Percentiles rank a stretch among this genome's conserved stretches.
phyloP scores from a whole-genome alignment of 768 basidiomycete genomes.

The Pleurotus ostreatus region DNA sequence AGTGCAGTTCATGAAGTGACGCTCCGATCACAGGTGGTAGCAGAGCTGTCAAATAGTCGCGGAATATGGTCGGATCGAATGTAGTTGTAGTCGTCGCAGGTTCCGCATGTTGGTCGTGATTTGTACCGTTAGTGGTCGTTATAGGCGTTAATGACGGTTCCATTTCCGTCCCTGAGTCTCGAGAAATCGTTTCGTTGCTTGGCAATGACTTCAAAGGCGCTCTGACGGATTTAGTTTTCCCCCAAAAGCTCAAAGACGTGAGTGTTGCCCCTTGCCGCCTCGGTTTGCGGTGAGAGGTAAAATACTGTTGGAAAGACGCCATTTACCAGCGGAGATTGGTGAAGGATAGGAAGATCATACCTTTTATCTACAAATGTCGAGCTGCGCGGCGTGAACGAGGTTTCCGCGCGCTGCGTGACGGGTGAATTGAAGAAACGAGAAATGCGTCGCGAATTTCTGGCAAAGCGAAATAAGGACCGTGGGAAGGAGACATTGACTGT shows the following conservation, averaged over 20 bases:
- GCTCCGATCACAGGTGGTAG: conserved; percentile 85
- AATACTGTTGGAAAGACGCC: conserved; percentile 24
- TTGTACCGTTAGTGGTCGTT: conserved; percentile 24
- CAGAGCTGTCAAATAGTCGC: conserved; percentile 63
- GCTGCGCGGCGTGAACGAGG: conserved; percentile 15
- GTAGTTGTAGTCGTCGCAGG: conserved; percentile 19
- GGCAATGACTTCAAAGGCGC: conserved; percentile 15
- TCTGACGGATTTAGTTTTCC: conserved; percentile 16
- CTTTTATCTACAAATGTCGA: conserved; percentile 6
- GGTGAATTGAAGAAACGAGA: background rate
- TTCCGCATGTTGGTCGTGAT: conserved; percentile 19
- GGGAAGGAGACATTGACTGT: background rate
- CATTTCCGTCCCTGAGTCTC: conserved; percentile 12
- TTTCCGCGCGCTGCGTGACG: conserved; percentile 10
- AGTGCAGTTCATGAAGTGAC: conserved; percentile 54
- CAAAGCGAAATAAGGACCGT: background rate
- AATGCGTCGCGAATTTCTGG: background rate
- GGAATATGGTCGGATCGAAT: conserved; percentile 72
- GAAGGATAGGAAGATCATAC: conserved; percentile 8
- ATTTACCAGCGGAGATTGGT: conserved; percentile 10
- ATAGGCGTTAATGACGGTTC: conserved; percentile 21
- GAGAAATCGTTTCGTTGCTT: background rate
- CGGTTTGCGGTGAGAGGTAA: conserved; percentile 20
- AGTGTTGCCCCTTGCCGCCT: conserved; percentile 9
- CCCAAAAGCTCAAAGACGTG: conserved; percentile 20